Evolutionary conservation across 1,139 yeast genomes (phyloP), one percentile per base, ranked within the genome.

Genomic region (Neolecta irregularis): DNA sequence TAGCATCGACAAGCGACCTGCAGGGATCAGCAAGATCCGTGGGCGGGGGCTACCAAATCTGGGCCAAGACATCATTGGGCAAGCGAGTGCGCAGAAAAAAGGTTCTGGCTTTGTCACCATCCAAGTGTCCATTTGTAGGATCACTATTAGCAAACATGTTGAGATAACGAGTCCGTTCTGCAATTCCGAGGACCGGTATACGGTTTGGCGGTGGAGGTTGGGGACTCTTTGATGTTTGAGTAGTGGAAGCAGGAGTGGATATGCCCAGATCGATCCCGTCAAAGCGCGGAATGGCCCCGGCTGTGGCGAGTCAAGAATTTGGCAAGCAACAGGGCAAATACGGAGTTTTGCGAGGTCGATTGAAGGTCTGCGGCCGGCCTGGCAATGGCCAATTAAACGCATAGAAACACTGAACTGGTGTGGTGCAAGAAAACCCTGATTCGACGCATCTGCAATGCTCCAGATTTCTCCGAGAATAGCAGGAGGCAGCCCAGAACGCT

Each of bases 341-440:
- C 45, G 39, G 18, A 29, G 46, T 24, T 32, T 30, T 23, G 36
- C 41, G 25, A 71, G 60, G 24, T 62, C 53, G 6, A 66, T 58
- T 6, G 64, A 56, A 1, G 74, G 69, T 37, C 64, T 64, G 26
- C 69, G 67, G 17, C 92, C 93, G 23, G 65, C 58, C 58, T 91
- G 98, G 32, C 81, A 75, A 52, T 81, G 79, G 19, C 93, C 93
- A 51, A 91, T 80, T 47, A 81, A 62, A 54, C 99, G 69, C 71
- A 88, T 67, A 20, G 95, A 94, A 39, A 72, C 66, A 44, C 80
- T 70, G 57, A 91, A 91, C 18, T 88, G 88, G 44, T 68, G 65
- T 51, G 75, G 83, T 46, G 79, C 76, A 46, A 91, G 63, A 52
- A 76, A 79, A 0, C 98, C 99, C 46, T 74, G 66, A 57, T 81